A percentile compares a stretch with the other conserved stretches of the same genome.
phyloP scores from a whole-genome alignment of 129 eudicot species.

The Saposhnikovia divaricata region DNA sequence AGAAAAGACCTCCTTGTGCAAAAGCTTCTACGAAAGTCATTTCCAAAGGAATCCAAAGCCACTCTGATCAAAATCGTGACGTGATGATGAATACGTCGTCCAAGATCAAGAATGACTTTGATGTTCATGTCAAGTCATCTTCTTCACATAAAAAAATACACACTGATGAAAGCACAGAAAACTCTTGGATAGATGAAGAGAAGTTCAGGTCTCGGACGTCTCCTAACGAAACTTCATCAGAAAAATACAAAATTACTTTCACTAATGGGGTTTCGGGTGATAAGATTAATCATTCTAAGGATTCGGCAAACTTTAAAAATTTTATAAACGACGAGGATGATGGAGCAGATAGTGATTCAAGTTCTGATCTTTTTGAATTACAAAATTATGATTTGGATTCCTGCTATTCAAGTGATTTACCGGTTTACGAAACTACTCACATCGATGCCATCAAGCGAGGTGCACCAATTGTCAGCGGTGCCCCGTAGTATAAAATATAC shows the following conservation, averaged over 20 bases:
- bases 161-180: not conserved
- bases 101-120: conserved; percentile 17
- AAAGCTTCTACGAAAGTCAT: conserved; percentile 39
- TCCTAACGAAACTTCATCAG: conserved; percentile 18
- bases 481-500: not conserved
- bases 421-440: conserved; percentile 85
- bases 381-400: conserved; percentile 46
- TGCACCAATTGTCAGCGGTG: conserved; percentile 30
- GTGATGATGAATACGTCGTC: not conserved
- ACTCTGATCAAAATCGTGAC: conserved; percentile 25
- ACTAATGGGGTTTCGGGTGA: conserved; percentile 19
- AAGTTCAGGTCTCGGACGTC: conserved; percentile 18
- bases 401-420: conserved; percentile 53
- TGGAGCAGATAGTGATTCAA: conserved; percentile 90
- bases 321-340: conserved; percentile 34
- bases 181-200: conserved; percentile 17
- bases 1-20: conserved; percentile 62
- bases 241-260: conserved; percentile 20
- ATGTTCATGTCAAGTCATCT: conserved; percentile 3
- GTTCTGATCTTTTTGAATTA: conserved; percentile 91
- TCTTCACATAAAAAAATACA: not conserved
- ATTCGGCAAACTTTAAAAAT: conserved; percentile 17
- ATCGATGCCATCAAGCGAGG: conserved; percentile 66
- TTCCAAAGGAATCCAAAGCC: conserved; percentile 26
- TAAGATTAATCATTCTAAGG: conserved; percentile 11